phyloP scores from a whole-genome alignment of 192 early-diverging fungal species.

The Paraglomus brasilianum region DNA sequence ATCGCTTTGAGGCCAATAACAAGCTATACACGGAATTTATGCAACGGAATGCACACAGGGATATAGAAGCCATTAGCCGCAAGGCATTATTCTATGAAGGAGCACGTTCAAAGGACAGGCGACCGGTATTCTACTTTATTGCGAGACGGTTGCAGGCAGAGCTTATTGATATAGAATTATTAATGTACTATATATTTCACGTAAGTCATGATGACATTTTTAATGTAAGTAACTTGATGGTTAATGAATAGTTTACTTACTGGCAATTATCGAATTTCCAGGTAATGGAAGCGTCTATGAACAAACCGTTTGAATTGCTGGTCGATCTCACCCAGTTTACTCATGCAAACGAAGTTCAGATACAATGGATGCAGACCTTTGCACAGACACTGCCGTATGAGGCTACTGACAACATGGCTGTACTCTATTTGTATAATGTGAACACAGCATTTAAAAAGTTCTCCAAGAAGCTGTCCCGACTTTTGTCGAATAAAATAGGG shows the following conservation, averaged over 20 bases:
- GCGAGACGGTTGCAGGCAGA: constrained; percentile 73
- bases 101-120: constrained; percentile 68
- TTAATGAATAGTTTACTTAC: constrained; percentile 7
- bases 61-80: constrained; percentile 62
- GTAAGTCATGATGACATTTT: constrained; percentile 37
- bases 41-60: constrained; percentile 65
- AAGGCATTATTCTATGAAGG: constrained; percentile 83
- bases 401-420: constrained; percentile 60
- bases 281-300: constrained; percentile 64
- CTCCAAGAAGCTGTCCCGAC: constrained; percentile 54
- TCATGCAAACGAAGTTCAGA: constrained; percentile 75
- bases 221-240: neutral
- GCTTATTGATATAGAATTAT: constrained; percentile 79
- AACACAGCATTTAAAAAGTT: constrained; percentile 78
- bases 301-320: constrained; percentile 75
- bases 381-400: constrained; percentile 69
- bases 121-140: constrained; percentile 85
- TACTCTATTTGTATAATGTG: constrained; percentile 79
- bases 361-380: constrained; percentile 73
- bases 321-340: constrained; percentile 83
- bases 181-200: constrained; percentile 74
- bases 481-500: constrained; percentile 52
- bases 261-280: constrained; percentile 12
- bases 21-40: constrained; percentile 66
- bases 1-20: constrained; percentile 49